phyloP scores from a whole-genome alignment of 257 asterid genomes.

The Penstemon newberryi region DNA sequence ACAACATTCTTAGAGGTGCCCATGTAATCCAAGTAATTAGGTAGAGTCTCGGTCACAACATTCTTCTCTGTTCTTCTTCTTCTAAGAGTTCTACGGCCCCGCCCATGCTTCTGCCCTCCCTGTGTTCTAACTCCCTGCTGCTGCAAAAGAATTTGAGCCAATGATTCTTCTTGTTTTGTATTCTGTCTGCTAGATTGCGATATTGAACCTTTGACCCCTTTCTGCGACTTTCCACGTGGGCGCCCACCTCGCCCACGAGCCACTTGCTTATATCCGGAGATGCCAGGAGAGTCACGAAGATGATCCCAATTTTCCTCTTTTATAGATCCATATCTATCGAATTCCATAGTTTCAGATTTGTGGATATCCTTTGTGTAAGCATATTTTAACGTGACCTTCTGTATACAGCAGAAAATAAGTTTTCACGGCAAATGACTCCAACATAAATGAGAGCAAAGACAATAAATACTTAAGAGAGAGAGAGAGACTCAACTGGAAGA shows the following conservation, averaged over 20 bases:
- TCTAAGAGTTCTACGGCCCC: constrained; percentile 77
- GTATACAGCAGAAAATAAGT: constrained; percentile 27
- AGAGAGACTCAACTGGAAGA: constrained; percentile 66
- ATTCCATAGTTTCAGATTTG: constrained; percentile 51
- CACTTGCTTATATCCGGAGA: constrained; percentile 52
- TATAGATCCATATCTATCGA: constrained; percentile 43
- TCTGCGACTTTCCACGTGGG: constrained; percentile 61
- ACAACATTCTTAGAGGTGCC: constrained; percentile 30
- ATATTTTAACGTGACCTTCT: constrained; percentile 53
- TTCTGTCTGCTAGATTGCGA: constrained; percentile 45
- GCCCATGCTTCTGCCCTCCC: constrained; percentile 69
- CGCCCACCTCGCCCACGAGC: constrained; percentile 66
- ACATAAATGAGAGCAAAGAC: background rate
- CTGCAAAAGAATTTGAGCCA: constrained; percentile 61
- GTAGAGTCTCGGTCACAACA: constrained; percentile 35
- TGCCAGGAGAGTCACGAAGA: constrained; percentile 44
- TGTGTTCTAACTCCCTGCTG: constrained; percentile 57
- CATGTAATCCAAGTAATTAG: constrained; percentile 35
- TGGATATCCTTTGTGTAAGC: constrained; percentile 44
- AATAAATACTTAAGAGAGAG: background rate
- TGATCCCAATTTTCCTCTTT: constrained; percentile 57
- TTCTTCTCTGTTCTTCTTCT: constrained; percentile 63
- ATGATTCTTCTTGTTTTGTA: constrained; percentile 43
- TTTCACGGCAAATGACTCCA: background rate
- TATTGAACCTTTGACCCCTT: constrained; percentile 39